Evolutionary conservation across 2,329 filamentous ascomycete genomes (phyloP), one percentile per base, ranked within the genome.

Genomic region (Venturia effusa): DNA sequence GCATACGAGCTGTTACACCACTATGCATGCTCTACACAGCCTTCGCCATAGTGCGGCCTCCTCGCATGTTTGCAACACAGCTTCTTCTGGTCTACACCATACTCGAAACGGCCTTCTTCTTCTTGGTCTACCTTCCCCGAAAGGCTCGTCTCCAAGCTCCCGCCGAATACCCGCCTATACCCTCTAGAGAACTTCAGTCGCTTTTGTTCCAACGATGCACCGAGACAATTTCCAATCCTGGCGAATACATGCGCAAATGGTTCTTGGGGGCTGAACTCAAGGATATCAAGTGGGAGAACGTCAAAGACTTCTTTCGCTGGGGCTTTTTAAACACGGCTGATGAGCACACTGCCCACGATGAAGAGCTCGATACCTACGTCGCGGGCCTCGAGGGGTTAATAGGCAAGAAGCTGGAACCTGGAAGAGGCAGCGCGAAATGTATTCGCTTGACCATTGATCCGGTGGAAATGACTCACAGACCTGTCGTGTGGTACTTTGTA

Each of bases 221-320:
- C 65, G 75, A 74, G 39, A 83, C 81, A 67, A 78, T 87, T 4
- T 75, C 81, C 0, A 80, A 85, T 66, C 75, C 78, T 0, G 81
- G 83, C 63, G 72, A 73, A 27, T 90, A 88, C 69, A 67, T 90
- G 51, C 78, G 75, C 60, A 78, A 79, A 66, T 90, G 88, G 88
- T 89, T 89, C 67, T 76, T 85, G n/a, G 83, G 82, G 39, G 83
- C 86, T 1, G 76, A 80, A 11, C 64, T 77, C 1, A 71, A 76
- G 22, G 84, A 87, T 40, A 84, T 90, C 63, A 78, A 80, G 55
- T 77, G 81, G n/a, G 85, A 89, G n/a, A 88, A 90, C 68, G 73
- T 89, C 62, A 80, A 79, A 67, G 84, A 88, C 66, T 89, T 88
- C 68, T 72, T 88, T 27, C 76, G 82, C 10, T 90, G 88, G 88